These are phyloP conservation scores for Trichophyton mentagrophytes DNA, from an alignment of 2,329 filamentous ascomycete genomes.

Conservation along the genomic window DNA sequence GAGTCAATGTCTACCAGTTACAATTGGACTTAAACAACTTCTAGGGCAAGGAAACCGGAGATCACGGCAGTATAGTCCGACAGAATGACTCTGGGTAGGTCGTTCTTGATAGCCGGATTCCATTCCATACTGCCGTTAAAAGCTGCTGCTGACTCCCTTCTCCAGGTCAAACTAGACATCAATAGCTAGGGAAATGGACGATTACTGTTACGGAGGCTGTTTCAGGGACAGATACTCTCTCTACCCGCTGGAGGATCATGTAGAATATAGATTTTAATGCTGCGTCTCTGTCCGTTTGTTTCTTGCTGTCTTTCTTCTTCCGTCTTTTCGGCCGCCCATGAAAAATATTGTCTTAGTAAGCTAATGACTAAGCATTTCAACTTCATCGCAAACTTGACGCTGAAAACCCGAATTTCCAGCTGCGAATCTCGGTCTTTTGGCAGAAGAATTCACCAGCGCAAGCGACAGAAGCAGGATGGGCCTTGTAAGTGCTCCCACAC, in stretches of 20 bases:
- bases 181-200: neutral
- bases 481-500: neutral
- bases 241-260: neutral
- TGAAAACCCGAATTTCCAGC: neutral
- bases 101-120: neutral
- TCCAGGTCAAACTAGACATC: neutral
- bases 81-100: constrained; percentile 68
- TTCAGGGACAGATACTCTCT: neutral
- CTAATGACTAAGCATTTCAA: neutral
- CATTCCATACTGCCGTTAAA: no score
- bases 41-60: constrained; percentile 56
- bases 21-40: constrained; percentile 3
- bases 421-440: neutral
- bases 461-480: neutral
- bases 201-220: neutral
- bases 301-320: neutral
- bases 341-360: neutral
- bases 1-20: neutral
- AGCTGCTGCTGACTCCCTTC: neutral
- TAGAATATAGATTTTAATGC: constrained; percentile 6
- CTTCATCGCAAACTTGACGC: neutral
- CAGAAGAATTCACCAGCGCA: neutral
- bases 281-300: neutral
- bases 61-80: constrained; percentile 51
- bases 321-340: neutral